phyloP scores from a whole-genome alignment of 208 protist genomes.

The Trypanosomatidae sp. region DNA sequence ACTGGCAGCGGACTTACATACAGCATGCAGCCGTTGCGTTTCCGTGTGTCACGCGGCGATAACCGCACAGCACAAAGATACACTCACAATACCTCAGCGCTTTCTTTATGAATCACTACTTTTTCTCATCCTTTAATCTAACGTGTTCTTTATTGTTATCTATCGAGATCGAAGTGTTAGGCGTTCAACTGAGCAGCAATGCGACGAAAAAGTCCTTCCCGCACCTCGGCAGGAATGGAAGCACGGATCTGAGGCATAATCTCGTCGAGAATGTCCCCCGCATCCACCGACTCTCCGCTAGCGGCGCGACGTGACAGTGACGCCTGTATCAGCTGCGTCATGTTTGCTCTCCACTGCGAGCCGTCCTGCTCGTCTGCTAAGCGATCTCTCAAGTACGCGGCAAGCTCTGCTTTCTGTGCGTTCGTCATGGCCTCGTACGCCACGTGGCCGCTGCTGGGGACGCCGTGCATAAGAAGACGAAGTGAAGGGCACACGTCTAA shows the following conservation, averaged over 20 bases:
- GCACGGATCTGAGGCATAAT: constrained; percentile 47
- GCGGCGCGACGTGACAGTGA: constrained; percentile 44
- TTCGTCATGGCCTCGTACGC: constrained; percentile 70
- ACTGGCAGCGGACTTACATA: too few relatives aligned
- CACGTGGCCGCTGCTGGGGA: too few relatives aligned
- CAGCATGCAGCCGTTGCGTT: too few relatives aligned
- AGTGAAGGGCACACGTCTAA: too few relatives aligned
- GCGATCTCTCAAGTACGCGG: constrained; percentile 29
- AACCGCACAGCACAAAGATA: too few relatives aligned
- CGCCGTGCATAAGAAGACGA: too few relatives aligned
- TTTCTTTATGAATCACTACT: too few relatives aligned
- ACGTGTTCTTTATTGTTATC: not conserved
- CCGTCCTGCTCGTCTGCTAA: not conserved
- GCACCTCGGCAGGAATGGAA: constrained; percentile 42
- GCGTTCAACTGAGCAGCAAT: constrained; percentile 25
- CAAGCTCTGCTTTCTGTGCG: constrained; percentile 52
- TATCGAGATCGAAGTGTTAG: not conserved
- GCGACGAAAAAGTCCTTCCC: constrained; percentile 64
- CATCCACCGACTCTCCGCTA: constrained; percentile 49
- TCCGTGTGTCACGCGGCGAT: too few relatives aligned
- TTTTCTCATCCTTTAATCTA: too few relatives aligned
- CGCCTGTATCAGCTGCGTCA: constrained; percentile 21
- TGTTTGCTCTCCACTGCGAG: constrained; percentile 6
- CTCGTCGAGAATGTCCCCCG: constrained; percentile 50
- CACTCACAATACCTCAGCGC: too few relatives aligned